Base-by-base conservation (phyloP, 805 yeast species). In the Ogataea pignaliae region DNA sequence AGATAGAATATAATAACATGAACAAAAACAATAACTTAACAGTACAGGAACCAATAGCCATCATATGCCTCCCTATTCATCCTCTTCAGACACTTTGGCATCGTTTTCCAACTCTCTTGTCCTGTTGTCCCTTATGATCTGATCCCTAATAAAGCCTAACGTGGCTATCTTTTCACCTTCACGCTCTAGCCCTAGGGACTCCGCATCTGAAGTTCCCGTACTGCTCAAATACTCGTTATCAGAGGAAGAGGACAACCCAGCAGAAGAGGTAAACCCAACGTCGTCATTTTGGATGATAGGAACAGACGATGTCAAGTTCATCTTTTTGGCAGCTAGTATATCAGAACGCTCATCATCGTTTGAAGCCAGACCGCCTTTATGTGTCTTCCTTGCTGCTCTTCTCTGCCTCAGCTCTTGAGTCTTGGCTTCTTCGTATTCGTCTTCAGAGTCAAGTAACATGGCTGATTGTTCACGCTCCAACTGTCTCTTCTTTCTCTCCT, bases 231-330 rank as follows among this genome's bases (percentile, higher is more conserved):
- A 39, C 10, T 62, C 68, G 37, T 55, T 53, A 31, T 57, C 60
- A 32, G 64, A 56, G 2, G 60, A 54, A 10, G 59, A 53, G 4
- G 66, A 60, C 3, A 61, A 47, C 3, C 65, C 68, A 2, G 58
- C 58, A 18, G 64, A 61, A 2, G 67, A 59, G 9, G 55, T 54
- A 26, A 37, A 41, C 16, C 47, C 57, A 15, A 43, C 51, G 44
- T 76, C 78, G 43, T 75, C 78, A 47, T 76, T 79, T 15, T 76
- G 70, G 45, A 78, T 75, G 61, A 78, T 71, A 2, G 82, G 82
- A 31, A 76, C 72, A 40, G 73, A 68, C 3, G 78, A 69, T 32
- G 72, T 68, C 18, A 76, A 66, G 43, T 71, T 69, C 37, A 65
- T 65, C 13, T 74, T 70, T 44, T 68, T 65, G 46, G 69, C 55